Evolutionary conservation across 1,284 basidiomycete species (phyloP), one percentile per base, ranked within the genome.

Genomic region (Tilletia walkeri): DNA sequence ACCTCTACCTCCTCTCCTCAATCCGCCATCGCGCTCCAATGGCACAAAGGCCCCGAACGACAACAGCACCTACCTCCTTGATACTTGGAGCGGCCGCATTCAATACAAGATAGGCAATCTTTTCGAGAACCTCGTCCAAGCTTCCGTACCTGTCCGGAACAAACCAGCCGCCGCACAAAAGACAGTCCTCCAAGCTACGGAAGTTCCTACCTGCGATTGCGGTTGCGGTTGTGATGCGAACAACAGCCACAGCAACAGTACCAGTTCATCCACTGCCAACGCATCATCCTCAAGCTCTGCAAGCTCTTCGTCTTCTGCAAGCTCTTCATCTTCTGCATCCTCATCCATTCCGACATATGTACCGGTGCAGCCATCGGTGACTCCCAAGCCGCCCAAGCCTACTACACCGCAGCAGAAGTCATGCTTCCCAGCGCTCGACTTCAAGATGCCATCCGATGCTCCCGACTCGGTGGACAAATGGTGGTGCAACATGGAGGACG

Each of bases 341-440:
- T n/a, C 38, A 4, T 39, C 36, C 30, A 18, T 39, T 3, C 59
- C 38, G 59, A n/a, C 36, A 4, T 14, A 16, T 18, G 9, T 39
- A n/a, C 34, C 59, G 14, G 50, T 53, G 50, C 50, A 10, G 18
- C 9, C 65, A 20, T 14, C 34, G 30, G 24, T 36, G 36, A 56
- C 67, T n/a, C 16, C 18, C n/a, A 49, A 30, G 53, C 39, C 47
- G 9, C n/a, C 4, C 66, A 53, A 50, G 36, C 10, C 10, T 18
- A 36, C 38, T 0, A 20, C 14, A 16, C 20, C 36, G 18, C 10
- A n/a, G 34, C 16, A 18, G 24, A 24, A 65, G 3, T 65, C 65
- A 3, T 75, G 73, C 38, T 75, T 75, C 67, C 73, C 73, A 9
- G 69, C 72, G 12, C 67, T 75, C 20, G 63, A 59, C 66, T 75